phyloP scores from a whole-genome alignment of 805 yeast genomes.

The Lachancea thermotolerans region DNA sequence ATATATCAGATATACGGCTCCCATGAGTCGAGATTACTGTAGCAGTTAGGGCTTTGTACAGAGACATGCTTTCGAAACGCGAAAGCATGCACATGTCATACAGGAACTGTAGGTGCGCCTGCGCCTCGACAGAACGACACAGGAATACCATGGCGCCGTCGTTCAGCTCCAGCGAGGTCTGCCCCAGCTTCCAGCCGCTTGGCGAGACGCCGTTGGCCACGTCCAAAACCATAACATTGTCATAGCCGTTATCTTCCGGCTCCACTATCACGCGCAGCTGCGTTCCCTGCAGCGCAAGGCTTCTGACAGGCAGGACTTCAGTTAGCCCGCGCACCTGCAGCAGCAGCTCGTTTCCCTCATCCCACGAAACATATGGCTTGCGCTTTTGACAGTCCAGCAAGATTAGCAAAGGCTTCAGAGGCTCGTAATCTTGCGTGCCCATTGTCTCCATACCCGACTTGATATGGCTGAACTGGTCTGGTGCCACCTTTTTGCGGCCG shows the following conservation, averaged over 20 bases:
- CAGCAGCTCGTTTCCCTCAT: not conserved
- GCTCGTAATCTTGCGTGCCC: constrained; percentile 2
- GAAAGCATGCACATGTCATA: constrained; percentile 9
- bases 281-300: constrained; percentile 6
- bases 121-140: constrained; percentile 6
- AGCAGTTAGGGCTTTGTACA: constrained; percentile 26
- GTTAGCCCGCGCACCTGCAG: constrained; percentile 1
- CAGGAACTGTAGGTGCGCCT: constrained; percentile 1
- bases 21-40: constrained; percentile 25
- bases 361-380: constrained; percentile 7
- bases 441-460: constrained; percentile 1
- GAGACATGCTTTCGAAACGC: constrained; percentile 23
- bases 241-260: constrained; percentile 6
- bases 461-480: not conserved
- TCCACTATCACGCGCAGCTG: constrained; percentile 3
- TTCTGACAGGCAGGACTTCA: constrained; percentile 3
- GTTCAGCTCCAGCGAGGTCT: constrained; percentile 4
- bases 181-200: constrained; percentile 5
- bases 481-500: not conserved
- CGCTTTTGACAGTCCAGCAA: constrained; percentile 8
- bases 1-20: constrained; percentile 24
- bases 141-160: constrained; percentile 2
- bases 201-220: constrained; percentile 6
- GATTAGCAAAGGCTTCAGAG: constrained; percentile 8
- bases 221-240: constrained; percentile 3